phyloP scores from a whole-genome alignment of 2,329 filamentous ascomycete species.

The Botryotinia calthae region DNA sequence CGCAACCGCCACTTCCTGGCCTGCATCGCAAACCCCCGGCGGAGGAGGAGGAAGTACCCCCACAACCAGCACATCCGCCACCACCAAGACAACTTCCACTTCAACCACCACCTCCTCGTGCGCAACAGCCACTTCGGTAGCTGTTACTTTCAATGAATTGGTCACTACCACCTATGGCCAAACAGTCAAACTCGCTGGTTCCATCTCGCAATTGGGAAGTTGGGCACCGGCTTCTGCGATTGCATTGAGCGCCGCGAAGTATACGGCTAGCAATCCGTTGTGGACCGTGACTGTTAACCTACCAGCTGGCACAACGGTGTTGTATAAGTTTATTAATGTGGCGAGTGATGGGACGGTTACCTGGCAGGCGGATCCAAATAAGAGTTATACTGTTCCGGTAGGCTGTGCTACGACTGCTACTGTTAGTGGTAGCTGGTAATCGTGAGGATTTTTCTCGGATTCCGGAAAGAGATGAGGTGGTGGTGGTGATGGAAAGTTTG shows the following conservation, averaged over 20 bases:
- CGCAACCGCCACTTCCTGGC: constrained; percentile 47
- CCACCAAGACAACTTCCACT: constrained; percentile 22
- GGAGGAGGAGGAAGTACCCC: constrained; percentile 22
- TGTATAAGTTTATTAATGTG: constrained; percentile 69
- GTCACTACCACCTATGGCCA: constrained; percentile 60
- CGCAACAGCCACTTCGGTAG: constrained; percentile 46
- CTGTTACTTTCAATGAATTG: constrained; percentile 61
- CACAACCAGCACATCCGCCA: constrained; percentile 20
- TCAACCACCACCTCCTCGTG: constrained; percentile 42
- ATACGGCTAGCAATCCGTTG: constrained; percentile 57
- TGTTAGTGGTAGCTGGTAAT: constrained; percentile 32
- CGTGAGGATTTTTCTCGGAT: not conserved
- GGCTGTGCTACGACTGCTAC: constrained; percentile 30
- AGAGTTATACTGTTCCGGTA: constrained; percentile 33
- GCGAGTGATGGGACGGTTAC: constrained; percentile 51
- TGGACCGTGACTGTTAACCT: constrained; percentile 60
- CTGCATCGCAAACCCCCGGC: constrained; percentile 40
- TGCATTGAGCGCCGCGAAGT: constrained; percentile 55
- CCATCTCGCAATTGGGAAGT: constrained; percentile 55
- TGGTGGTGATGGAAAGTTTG: not conserved
- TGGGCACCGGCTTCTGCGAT: constrained; percentile 59
- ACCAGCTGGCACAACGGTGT: constrained; percentile 52
- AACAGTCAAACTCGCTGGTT: constrained; percentile 64
- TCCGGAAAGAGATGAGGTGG: not conserved
- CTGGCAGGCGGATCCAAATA: constrained; percentile 60